A percentile compares a stretch with the other conserved stretches of the same genome.
phyloP scores from a whole-genome alignment of 2,329 filamentous ascomycete genomes.

The Plectosphaerella plurivora region DNA sequence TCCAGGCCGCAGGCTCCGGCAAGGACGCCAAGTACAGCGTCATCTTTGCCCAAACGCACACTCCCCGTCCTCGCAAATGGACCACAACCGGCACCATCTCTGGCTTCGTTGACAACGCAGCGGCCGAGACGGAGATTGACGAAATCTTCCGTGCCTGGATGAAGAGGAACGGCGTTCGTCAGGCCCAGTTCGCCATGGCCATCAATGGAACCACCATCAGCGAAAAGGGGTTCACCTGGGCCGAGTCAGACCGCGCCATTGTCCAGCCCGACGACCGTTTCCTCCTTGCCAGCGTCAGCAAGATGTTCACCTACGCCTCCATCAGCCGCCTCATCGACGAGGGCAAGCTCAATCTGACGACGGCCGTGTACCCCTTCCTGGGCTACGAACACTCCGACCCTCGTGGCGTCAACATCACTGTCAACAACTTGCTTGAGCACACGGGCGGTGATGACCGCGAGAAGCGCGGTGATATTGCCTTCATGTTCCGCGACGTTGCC shows the following conservation, averaged over 20 bases:
- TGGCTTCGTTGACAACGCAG: conserved; percentile 4
- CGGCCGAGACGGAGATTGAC: conserved; percentile 1
- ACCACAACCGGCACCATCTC: conserved; percentile 4
- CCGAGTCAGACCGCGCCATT: conserved; percentile 8
- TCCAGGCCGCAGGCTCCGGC: conserved; percentile 7
- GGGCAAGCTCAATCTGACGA: conserved; percentile 4
- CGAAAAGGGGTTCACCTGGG: conserved; percentile 12
- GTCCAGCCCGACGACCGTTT: conserved; percentile 9
- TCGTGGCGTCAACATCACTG: conserved; percentile 9
- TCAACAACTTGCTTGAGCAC: conserved; percentile 8
- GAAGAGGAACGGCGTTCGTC: conserved; percentile 9
- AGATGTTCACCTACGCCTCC: conserved; percentile 12
- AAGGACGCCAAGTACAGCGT: conserved; percentile 6
- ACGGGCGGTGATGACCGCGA: conserved; percentile 7
- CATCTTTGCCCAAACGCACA: conserved; percentile 10
- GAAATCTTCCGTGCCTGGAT: conserved; percentile 6
- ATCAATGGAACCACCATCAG: conserved; percentile 5
- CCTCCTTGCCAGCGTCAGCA: conserved; percentile 11
- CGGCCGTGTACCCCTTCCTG: conserved; percentile 4
- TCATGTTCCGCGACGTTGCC: conserved; percentile 8
- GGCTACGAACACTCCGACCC: conserved; percentile 5
- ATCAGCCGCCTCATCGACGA: conserved; percentile 8
- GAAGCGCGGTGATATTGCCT: conserved; percentile 4
- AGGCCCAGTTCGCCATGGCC: conserved; percentile 11
- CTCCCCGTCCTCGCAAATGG: conserved; percentile 6